Conservation (phyloP, 306 rosid genomes). For the Geum urbanum region DNA sequence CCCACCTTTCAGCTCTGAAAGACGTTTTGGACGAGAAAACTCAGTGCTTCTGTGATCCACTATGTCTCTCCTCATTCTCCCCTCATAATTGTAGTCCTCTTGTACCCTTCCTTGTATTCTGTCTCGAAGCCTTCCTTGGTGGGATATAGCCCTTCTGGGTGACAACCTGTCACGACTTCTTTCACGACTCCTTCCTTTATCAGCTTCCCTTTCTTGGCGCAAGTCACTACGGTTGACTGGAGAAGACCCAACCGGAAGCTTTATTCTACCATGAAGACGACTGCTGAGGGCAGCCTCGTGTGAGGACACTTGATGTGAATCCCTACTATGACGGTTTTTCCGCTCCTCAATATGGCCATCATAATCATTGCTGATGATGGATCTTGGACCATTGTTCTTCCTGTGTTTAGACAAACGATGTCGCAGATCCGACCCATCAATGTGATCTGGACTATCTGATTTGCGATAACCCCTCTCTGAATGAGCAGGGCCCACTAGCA, state of each 20-base stretch:
- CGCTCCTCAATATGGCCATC: conserved; percentile 53
- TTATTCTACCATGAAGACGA: conserved; percentile 85
- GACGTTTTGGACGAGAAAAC: conserved; percentile 64
- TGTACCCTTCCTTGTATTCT: conserved; percentile 61
- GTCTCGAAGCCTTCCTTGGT: conserved; percentile 63
- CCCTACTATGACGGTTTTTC: conserved; percentile 48
- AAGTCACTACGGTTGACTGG: conserved; percentile 38
- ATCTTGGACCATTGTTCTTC: conserved; percentile 66
- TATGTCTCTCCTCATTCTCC: conserved; percentile 48
- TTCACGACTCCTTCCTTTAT: conserved; percentile 49
- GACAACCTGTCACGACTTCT: conserved; percentile 51
- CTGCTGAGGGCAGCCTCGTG: conserved; percentile 55
- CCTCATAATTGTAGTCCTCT: conserved; percentile 47
- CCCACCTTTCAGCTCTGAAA: conserved; percentile 60
- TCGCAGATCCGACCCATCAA: conserved; percentile 65
- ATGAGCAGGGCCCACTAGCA: conserved; percentile 41
- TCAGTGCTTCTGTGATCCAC: conserved; percentile 33
- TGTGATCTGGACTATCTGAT: conserved; percentile 75
- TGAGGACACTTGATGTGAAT: conserved; percentile 37
- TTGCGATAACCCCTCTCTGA: conserved; percentile 50
- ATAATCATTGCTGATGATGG: conserved; percentile 63
- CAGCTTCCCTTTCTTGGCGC: conserved; percentile 55
- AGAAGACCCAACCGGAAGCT: conserved; percentile 46
- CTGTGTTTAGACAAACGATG: conserved; percentile 73
- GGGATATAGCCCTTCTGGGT: conserved; percentile 59